Percentiles rank a stretch among this genome's conserved stretches.
phyloP scores from a whole-genome alignment of 305 asterid species.

The Nicotiana rustica region DNA sequence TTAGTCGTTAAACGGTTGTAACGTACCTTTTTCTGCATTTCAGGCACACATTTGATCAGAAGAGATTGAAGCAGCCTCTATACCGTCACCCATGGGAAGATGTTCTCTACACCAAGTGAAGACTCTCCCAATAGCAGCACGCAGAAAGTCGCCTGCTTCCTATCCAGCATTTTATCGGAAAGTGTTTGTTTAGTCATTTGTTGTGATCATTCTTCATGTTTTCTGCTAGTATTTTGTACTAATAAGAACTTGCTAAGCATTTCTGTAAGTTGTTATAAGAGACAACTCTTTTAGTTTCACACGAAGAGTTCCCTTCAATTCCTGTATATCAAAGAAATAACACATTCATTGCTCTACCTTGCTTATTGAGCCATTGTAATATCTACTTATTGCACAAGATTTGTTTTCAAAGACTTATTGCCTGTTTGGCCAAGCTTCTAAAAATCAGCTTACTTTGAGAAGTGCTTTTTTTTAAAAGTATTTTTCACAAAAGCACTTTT shows the following conservation, averaged over 20 bases:
- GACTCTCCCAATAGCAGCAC: background rate
- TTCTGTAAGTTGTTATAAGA: conserved; percentile 4
- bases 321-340: background rate
- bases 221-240: background rate
- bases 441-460: too few species aligned
- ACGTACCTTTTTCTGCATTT: conserved; percentile 21
- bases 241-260: conserved; percentile 21
- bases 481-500: too few species aligned
- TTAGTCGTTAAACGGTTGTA: background rate
- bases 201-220: conserved; percentile 22
- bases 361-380: too few species aligned
- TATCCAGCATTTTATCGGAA: background rate
- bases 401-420: too few species aligned
- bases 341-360: background rate
- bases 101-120: conserved; percentile 97
- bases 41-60: conserved; percentile 98
- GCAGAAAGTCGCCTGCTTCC: background rate
- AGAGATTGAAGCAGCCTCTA: conserved; percentile 96
- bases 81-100: conserved; percentile 99
- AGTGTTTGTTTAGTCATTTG: background rate
- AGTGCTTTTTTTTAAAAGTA: too few species aligned
- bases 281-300: background rate
- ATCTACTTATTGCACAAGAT: background rate
- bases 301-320: conserved; percentile 9
- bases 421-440: too few species aligned